A percentile compares a stretch with the other conserved stretches of the same genome.
These are phyloP conservation scores for Mortierella polycephala DNA, from an alignment of 371 early-diverging fungal genomes.

Conservation along the genomic window DNA sequence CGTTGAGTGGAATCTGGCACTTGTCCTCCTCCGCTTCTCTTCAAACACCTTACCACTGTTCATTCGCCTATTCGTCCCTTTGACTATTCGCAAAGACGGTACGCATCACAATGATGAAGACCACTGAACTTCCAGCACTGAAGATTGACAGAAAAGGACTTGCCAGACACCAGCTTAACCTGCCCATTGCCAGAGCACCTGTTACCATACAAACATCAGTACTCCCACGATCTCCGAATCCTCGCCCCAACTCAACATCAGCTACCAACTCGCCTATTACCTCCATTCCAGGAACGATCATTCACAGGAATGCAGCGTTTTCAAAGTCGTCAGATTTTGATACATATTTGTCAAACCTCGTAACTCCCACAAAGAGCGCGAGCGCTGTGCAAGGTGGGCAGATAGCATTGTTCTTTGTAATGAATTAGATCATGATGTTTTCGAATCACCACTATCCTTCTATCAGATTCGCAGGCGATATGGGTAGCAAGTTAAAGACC, in stretches of 20 bases:
- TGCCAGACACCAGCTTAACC: conserved; percentile 29
- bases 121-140: neutral
- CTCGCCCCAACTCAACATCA: neutral
- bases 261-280: conserved; percentile 4
- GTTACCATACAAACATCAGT: conserved; percentile 23
- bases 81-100: too few relatives aligned
- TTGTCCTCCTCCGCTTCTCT: too few relatives aligned
- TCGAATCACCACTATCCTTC: neutral
- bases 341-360: neutral
- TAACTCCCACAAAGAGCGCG: neutral
- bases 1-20: too few relatives aligned
- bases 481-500: conserved; percentile 1
- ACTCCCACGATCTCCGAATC: neutral
- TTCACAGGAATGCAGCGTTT: neutral
- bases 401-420: neutral
- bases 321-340: neutral
- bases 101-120: too few relatives aligned
- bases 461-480: neutral
- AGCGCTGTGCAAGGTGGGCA: conserved; percentile 10
- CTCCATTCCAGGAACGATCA: neutral
- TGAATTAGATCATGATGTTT: neutral
- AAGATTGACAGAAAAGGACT: conserved; percentile 22
- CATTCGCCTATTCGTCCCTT: too few relatives aligned
- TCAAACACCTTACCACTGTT: too few relatives aligned
- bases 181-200: conserved; percentile 33